These are phyloP conservation scores for Spongospora subterranea DNA, from an alignment of 208 protist species.

Conservation along the genomic window DNA sequence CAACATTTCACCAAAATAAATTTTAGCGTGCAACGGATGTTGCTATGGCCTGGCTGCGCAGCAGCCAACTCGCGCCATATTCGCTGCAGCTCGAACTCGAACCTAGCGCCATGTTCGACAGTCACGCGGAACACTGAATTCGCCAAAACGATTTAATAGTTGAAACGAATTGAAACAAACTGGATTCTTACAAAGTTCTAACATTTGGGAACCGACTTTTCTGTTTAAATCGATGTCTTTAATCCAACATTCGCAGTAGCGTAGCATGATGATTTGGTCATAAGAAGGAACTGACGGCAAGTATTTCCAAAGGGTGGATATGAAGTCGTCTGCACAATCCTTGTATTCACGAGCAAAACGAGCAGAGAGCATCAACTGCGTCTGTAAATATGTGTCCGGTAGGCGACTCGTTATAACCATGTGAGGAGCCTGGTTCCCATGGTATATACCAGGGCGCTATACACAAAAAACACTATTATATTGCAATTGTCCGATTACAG, in stretches of 20 bases:
- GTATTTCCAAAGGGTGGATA: conserved; percentile 33
- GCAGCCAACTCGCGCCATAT: conserved; percentile 37
- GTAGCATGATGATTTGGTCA: conserved; percentile 51
- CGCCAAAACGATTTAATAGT: background rate
- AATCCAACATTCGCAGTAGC: conserved; percentile 14
- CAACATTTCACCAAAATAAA: conserved; percentile 28
- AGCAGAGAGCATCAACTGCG: background rate
- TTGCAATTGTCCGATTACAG: too few species aligned
- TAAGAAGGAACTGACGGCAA: conserved; percentile 13
- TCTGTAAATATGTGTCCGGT: conserved; percentile 38
- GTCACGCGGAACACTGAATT: background rate
- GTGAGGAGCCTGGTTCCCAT: background rate
- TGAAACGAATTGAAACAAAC: background rate
- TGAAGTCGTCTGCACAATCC: background rate
- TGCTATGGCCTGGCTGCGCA: background rate
- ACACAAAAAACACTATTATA: too few species aligned
- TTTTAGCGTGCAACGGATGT: background rate
- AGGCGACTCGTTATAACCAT: conserved; percentile 28
- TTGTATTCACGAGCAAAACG: background rate
- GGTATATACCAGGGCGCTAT: background rate
- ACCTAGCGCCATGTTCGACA: background rate
- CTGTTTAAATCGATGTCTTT: conserved; percentile 5
- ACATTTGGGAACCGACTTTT: background rate
- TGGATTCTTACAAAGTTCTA: background rate
- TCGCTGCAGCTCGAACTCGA: background rate